phyloP scores from a whole-genome alignment of 2,329 filamentous ascomycete species.

The Colletotrichum eremochloae region DNA sequence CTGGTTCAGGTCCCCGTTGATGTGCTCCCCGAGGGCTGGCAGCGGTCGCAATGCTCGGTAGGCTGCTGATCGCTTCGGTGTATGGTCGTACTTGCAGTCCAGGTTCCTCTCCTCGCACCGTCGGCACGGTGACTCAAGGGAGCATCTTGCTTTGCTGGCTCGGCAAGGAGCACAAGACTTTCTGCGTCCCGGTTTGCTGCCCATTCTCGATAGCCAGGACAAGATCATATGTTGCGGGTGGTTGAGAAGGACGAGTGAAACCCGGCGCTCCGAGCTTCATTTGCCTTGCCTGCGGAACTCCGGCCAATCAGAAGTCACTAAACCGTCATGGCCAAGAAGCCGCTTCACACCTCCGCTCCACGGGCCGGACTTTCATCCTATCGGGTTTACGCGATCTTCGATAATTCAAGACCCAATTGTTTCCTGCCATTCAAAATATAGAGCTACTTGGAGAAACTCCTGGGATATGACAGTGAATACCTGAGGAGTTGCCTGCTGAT shows the following conservation, averaged over 20 bases:
- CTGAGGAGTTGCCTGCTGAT: neutral
- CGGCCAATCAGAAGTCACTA: conserved; percentile 9
- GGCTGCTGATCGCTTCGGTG: neutral
- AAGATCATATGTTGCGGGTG: neutral
- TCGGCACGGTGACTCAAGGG: conserved; percentile 44
- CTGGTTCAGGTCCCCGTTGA: neutral
- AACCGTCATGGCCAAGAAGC: neutral
- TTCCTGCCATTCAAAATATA: neutral
- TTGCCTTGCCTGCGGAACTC: neutral
- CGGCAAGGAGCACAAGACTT: conserved; percentile 47
- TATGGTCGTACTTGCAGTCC: conserved; percentile 42
- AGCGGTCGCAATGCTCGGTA: conserved; percentile 7
- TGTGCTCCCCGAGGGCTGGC: too few species aligned
- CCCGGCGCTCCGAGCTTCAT: neutral
- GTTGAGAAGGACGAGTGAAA: neutral
- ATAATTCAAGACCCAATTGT: neutral
- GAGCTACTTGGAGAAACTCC: neutral
- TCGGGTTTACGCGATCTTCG: neutral
- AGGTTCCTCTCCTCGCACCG: conserved; percentile 44
- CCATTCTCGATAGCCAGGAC: neutral
- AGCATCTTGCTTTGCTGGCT: conserved; percentile 47
- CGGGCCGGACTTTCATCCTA: neutral
- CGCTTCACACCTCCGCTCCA: conserved; percentile 27
- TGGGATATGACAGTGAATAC: neutral
- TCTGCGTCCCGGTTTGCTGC: conserved; percentile 12